phyloP scores from a whole-genome alignment of 805 yeast species.

The Suhomyces xylopsoci region DNA sequence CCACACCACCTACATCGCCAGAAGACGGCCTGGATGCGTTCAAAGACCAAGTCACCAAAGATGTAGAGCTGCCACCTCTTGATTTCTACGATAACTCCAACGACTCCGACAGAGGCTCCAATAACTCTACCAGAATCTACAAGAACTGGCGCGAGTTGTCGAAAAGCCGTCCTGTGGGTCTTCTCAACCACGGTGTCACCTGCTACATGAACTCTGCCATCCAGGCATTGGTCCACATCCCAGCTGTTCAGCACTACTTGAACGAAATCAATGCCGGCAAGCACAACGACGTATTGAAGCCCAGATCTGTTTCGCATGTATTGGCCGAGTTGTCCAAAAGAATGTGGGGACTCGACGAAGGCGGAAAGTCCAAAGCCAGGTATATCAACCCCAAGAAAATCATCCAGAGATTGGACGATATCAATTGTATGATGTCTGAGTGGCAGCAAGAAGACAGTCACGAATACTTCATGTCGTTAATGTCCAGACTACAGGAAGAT shows the following conservation, averaged over 20 bases:
- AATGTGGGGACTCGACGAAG: constrained; percentile 63
- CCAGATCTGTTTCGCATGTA: constrained; percentile 59
- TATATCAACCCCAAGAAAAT: constrained; percentile 74
- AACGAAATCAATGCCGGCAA: constrained; percentile 59
- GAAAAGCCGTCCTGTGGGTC: constrained; percentile 62
- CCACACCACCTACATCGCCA: constrained; percentile 8
- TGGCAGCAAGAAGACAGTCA: constrained; percentile 99
- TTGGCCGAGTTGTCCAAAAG: constrained; percentile 65
- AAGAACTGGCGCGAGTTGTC: constrained; percentile 69
- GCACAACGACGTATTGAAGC: constrained; percentile 43
- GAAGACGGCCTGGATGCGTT: constrained; percentile 5
- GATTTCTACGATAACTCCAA: constrained; percentile 54
- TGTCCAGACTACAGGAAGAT: constrained; percentile 88
- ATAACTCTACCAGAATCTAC: constrained; percentile 52
- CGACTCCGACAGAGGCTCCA: constrained; percentile 61
- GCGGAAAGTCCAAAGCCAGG: constrained; percentile 22
- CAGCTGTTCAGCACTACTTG: constrained; percentile 84
- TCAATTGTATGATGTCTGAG: constrained; percentile 93
- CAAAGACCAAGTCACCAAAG: not conserved
- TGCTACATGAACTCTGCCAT: constrained; percentile 96
- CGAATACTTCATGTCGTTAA: constrained; percentile 90
- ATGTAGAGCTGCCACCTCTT: not conserved
- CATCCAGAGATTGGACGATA: constrained; percentile 69
- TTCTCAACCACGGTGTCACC: constrained; percentile 89
- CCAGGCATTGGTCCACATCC: constrained; percentile 85